Evolutionary conservation across 1,139 yeast species (phyloP).

Genomic region (Yamadazyma diospyri): DNA sequence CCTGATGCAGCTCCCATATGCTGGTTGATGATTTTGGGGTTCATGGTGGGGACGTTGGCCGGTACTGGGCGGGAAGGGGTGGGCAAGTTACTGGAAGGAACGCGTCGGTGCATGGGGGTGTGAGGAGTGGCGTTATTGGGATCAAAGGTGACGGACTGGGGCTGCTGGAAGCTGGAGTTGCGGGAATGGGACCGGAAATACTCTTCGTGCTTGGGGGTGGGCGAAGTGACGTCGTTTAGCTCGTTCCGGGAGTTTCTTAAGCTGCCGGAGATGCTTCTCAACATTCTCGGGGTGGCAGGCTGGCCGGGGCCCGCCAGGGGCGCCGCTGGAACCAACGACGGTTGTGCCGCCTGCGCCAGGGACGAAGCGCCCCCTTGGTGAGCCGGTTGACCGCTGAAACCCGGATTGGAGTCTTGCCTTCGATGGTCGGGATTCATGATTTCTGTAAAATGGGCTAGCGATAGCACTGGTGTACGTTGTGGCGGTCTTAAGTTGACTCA

Average conservation of each 20-base stretch:
- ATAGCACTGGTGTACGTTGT: no score
- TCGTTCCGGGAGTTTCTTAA: constrained; percentile 19
- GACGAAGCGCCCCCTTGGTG: neutral
- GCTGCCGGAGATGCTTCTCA: constrained; percentile 51
- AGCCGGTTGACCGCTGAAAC: constrained; percentile 3
- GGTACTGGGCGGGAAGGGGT: constrained; percentile 5
- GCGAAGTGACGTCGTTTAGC: constrained; percentile 16
- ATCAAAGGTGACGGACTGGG: constrained; percentile 5
- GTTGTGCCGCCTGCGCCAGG: neutral
- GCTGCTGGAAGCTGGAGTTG: constrained; percentile 20
- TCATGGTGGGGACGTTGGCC: constrained; percentile 7
- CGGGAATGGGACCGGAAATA: constrained; percentile 19
- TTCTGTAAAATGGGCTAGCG: no score
- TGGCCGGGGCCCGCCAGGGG: constrained; percentile 15
- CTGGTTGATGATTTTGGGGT: constrained; percentile 12
- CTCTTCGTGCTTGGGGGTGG: constrained; percentile 13
- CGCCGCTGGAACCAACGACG: neutral
- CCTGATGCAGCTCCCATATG: constrained; percentile 8
- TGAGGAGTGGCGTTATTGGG: constrained; percentile 11
- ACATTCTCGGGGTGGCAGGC: constrained; percentile 81
- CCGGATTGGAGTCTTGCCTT: constrained; percentile 2
- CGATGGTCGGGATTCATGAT: constrained; percentile 3
- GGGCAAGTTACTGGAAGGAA: constrained; percentile 10
- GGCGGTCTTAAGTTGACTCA: no score
- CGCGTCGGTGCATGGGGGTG: constrained; percentile 14